Evolutionary conservation across 805 yeast species (phyloP).

Genomic region (Suhomyces emberorum): DNA sequence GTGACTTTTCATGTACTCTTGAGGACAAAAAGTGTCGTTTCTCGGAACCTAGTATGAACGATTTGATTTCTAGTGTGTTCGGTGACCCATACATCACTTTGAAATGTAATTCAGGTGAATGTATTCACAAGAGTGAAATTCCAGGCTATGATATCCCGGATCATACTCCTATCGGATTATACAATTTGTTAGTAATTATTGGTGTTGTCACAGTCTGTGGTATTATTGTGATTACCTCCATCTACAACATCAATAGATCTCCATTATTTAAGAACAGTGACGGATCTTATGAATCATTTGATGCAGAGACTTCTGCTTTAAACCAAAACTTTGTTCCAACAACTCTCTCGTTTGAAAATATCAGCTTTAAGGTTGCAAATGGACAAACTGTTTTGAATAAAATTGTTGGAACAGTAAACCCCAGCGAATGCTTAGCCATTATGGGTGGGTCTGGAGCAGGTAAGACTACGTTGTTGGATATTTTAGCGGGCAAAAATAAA

Average conservation of each 20-base stretch:
- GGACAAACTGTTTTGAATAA: constrained; percentile 56
- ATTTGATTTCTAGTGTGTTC: constrained; percentile 80
- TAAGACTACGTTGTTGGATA: constrained; percentile 88
- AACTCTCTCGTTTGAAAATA: constrained; percentile 68
- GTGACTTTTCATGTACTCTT: constrained; percentile 80
- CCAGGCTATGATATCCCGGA: constrained; percentile 84
- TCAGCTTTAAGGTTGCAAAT: constrained; percentile 52
- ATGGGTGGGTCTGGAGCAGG: constrained; percentile 99
- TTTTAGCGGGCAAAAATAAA: constrained; percentile 84
- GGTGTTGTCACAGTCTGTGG: constrained; percentile 43
- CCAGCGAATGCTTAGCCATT: constrained; percentile 88
- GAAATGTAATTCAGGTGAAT: constrained; percentile 82
- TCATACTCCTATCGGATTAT: constrained; percentile 40
- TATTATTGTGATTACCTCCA: constrained; percentile 39
- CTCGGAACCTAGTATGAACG: constrained; percentile 95
- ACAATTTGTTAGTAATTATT: constrained; percentile 46
- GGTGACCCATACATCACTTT: constrained; percentile 92
- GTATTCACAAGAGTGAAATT: constrained; percentile 86
- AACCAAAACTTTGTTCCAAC: constrained; percentile 61
- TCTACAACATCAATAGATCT: constrained; percentile 53
- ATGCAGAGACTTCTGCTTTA: constrained; percentile 37
- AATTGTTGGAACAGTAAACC: constrained; percentile 73
- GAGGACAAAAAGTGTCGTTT: constrained; percentile 62
- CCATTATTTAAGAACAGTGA: constrained; percentile 50
- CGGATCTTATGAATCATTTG: constrained; percentile 28